Evolutionary conservation across 805 yeast species (phyloP).

Genomic region (Ogataea populi-albae): DNA sequence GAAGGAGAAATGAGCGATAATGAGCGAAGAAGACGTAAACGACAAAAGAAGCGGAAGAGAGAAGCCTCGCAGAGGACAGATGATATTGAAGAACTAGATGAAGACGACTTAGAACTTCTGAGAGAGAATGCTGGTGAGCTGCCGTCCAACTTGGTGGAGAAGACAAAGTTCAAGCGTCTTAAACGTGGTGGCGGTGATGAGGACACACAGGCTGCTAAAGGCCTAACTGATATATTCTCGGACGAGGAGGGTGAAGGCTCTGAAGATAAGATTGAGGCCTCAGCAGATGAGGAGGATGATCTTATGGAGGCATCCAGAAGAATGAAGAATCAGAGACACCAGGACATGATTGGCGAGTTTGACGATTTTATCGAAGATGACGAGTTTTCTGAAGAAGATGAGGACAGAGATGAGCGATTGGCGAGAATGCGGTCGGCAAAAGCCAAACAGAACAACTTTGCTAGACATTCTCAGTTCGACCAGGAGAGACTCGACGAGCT

Average conservation of each 20-base stretch:
- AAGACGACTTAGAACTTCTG: slow-evolving; percentile 89
- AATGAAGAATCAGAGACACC: slow-evolving; percentile 24
- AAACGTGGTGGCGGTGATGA: slow-evolving; percentile 63
- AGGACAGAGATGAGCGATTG: slow-evolving; percentile 47
- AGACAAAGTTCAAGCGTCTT: slow-evolving; percentile 70
- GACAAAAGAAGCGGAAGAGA: slow-evolving; percentile 40
- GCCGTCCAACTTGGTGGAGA: slow-evolving; percentile 37
- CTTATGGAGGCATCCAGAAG: slow-evolving; percentile 29
- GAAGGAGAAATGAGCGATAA: slow-evolving; percentile 57
- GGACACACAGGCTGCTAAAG: slow-evolving; percentile 29
- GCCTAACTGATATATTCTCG: slow-evolving; percentile 67
- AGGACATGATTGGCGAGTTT: slow-evolving; percentile 65
- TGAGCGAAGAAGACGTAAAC: slow-evolving; percentile 26
- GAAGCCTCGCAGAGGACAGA: slow-evolving; percentile 29
- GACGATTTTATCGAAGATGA: slow-evolving; percentile 98
- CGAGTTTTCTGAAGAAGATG: slow-evolving; percentile 88
- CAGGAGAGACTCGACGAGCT: slow-evolving; percentile 90
- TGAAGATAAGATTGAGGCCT: slow-evolving; percentile 25
- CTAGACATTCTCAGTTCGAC: slow-evolving; percentile 53
- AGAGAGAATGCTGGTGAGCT: slow-evolving; percentile 87
- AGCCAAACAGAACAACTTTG: slow-evolving; percentile 29
- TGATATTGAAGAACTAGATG: slow-evolving; percentile 73
- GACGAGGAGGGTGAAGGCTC: slow-evolving; percentile 44
- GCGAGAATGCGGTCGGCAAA: slow-evolving; percentile 36
- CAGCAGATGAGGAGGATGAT: slow-evolving; percentile 34